Percentiles rank a stretch among this genome's conserved stretches.
phyloP scores from a whole-genome alignment of 371 early-diverging fungal species.

The Apophysomyces variabilis region DNA sequence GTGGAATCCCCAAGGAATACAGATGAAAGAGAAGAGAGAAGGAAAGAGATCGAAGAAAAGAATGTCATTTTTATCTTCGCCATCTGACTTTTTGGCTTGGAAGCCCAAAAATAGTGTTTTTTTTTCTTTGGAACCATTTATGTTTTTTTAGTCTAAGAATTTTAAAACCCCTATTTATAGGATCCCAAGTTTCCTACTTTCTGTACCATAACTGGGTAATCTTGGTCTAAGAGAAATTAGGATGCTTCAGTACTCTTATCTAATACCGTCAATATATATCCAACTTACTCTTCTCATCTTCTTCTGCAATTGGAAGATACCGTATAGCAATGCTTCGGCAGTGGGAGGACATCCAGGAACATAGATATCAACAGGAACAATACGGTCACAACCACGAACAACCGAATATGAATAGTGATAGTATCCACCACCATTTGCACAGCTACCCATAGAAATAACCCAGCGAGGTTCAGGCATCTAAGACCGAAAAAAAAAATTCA shows the following conservation, averaged over 20 bases:
- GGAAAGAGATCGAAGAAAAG: constrained; percentile 4
- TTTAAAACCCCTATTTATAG: constrained; percentile 15
- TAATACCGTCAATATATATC: neutral
- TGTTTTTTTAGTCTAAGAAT: neutral
- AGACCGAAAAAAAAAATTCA: neutral
- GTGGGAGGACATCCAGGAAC: constrained; percentile 99
- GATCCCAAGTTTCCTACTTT: constrained; percentile 37
- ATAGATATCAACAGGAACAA: constrained; percentile 96
- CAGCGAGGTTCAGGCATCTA: constrained; percentile 97
- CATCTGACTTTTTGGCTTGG: constrained; percentile 5
- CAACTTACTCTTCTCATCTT: constrained; percentile 83
- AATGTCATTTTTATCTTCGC: constrained; percentile 1
- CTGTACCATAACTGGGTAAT: constrained; percentile 64
- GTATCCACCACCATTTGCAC: constrained; percentile 98
- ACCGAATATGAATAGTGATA: constrained; percentile 98
- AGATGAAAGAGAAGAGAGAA: constrained; percentile 14
- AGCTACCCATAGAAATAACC: constrained; percentile 98
- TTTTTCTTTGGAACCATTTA: constrained; percentile 4
- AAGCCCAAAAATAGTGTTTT: constrained; percentile 9
- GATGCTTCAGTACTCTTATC: neutral
- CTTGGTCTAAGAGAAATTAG: constrained; percentile 39
- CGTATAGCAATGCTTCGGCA: constrained; percentile 95
- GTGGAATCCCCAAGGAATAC: neutral
- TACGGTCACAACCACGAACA: constrained; percentile 94
- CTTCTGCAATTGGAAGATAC: constrained; percentile 96